phyloP scores from a whole-genome alignment of 106 monocot species.

The Acorus calamus region DNA sequence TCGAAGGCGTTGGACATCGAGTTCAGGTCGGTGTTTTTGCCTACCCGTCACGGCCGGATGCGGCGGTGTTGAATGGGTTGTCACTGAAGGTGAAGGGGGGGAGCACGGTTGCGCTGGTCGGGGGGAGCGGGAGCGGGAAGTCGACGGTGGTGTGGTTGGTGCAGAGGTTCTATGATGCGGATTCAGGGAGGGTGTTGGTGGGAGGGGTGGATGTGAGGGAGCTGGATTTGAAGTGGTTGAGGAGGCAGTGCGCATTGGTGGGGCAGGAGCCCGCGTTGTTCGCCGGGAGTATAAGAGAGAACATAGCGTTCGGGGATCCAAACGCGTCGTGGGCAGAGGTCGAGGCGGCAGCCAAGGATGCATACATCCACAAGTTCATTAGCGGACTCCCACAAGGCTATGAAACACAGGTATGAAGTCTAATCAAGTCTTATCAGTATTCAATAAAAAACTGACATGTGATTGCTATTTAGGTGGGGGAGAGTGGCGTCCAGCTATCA shows the following conservation, averaged over 20 bases:
- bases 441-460: not conserved
- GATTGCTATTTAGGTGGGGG: constrained; percentile 21
- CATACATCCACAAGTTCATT: constrained; percentile 39
- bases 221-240: constrained; percentile 27
- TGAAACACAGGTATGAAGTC: constrained; percentile 23
- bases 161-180: constrained; percentile 35
- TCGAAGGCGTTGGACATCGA: constrained; percentile 15
- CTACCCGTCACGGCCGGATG: constrained; percentile 25
- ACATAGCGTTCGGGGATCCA: constrained; percentile 26
- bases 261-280: constrained; percentile 40
- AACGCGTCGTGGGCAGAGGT: constrained; percentile 38
- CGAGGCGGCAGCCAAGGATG: constrained; percentile 33
- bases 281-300: constrained; percentile 25
- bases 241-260: constrained; percentile 28
- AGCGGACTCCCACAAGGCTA: constrained; percentile 32
- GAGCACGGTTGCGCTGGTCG: constrained; percentile 29
- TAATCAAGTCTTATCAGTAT: too few relatives aligned
- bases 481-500: constrained; percentile 38
- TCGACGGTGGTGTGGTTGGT: constrained; percentile 37
- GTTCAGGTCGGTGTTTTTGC: constrained; percentile 22
- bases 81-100: constrained; percentile 23
- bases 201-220: constrained; percentile 35
- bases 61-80: constrained; percentile 19
- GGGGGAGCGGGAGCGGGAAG: constrained; percentile 30
- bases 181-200: constrained; percentile 24